Base-by-base conservation (phyloP, 148 eudicot genomes). In the Nepenthes mirabilis region DNA sequence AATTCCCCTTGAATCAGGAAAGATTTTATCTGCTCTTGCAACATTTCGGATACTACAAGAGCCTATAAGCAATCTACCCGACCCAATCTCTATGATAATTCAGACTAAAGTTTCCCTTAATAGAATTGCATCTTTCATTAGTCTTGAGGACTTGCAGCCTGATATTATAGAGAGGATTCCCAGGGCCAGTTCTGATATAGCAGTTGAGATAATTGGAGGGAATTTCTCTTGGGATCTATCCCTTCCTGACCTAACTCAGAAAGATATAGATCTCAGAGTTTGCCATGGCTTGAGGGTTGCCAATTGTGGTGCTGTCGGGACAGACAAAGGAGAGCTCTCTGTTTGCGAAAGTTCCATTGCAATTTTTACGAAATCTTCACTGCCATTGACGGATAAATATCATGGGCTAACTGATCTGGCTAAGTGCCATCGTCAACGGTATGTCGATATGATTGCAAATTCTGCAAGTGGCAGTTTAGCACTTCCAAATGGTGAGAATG, bases 81-180 rank as follows among this genome's bases (percentile, higher is more conserved):
- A 79, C 52, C 59, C 77, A 10, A 72, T 82, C 65, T 74, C 81
- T 14, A 68, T 77, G 79, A 74, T 80, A 4, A 65, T 68, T 43
- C 85, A 80, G 56, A 69, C 79, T 13, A 80, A 80, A 77, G 85
- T 80, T 58, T 80, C 85, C 51, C 77, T 77, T 33, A 79, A 80
- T 52, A 65, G 85, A 59, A 77, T 81, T 47, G 69, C 82, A 6
- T 64, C 85, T 9, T 81, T 72, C 63, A 74, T 81, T 53, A 51
- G 67, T 50, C 79, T 77, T 11, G 80, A 77, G 37, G 80, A 81
- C 57, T 63, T 81, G 57, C 71, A 74, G 11, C 62, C 65, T 43
- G 58, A 69, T 69, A 65, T 65, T 34, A 47, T 77, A 34, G 85
- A 77, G 67, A 72, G 56, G 47, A 57, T 75, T 61, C 82, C 79